Evolutionary conservation across 2,329 filamentous ascomycete species (phyloP).

Genomic region (Aspergillus fructus): DNA sequence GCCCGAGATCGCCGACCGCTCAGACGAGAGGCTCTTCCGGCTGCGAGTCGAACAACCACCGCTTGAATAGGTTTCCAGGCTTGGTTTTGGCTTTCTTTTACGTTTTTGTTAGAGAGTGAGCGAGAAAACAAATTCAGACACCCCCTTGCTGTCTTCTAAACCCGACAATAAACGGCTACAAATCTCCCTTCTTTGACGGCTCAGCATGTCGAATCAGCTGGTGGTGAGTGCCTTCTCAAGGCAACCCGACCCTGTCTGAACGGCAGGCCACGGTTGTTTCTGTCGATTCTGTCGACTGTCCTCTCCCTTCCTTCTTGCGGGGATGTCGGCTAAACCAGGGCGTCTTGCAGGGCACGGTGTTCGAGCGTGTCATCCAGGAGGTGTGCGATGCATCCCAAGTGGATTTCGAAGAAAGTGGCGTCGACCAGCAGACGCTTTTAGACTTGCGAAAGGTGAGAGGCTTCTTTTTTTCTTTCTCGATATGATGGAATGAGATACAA

Average conservation of each 20-base stretch:
- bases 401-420: conserved; percentile 95
- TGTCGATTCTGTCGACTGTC: conserved; percentile 3
- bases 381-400: conserved; percentile 88
- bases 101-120: conserved; percentile 11
- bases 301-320: conserved; percentile 11
- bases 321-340: conserved; percentile 28
- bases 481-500: conserved; percentile 4
- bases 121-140: conserved; percentile 7
- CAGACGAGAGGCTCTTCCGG: conserved; percentile 17
- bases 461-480: conserved; percentile 5
- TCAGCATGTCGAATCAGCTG: conserved; percentile 47
- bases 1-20: conserved; percentile 22
- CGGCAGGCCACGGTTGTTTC: conserved; percentile 1
- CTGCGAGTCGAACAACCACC: conserved; percentile 13
- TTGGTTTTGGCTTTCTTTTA: conserved; percentile 7
- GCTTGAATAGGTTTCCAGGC: conserved; percentile 4
- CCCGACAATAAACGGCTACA: conserved; percentile 11
- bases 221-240: conserved; percentile 44
- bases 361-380: conserved; percentile 86
- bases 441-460: conserved; percentile 80
- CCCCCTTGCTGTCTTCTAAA: conserved; percentile 4
- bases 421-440: conserved; percentile 81
- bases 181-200: conserved; percentile 16
- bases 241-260: conserved; percentile 18
- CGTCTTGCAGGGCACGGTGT: conserved; percentile 66